Percentiles rank a stretch among this genome's conserved stretches.
Conservation (phyloP, 306 rosid genomes). For the Hylodesmum podocarpum region DNA sequence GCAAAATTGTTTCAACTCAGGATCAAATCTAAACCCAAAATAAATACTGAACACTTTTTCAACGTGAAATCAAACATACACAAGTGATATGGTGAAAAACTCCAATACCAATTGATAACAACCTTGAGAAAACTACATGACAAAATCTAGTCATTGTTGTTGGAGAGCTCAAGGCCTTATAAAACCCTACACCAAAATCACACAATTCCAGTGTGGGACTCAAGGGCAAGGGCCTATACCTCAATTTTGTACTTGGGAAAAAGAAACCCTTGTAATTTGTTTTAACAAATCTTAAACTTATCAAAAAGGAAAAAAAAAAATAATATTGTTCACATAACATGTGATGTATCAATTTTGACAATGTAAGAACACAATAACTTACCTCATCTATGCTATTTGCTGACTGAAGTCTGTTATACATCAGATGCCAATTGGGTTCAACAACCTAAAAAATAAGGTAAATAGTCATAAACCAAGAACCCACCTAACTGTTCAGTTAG, state of each 20-base stretch:
- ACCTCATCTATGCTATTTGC: constrained; percentile 98
- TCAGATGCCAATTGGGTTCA: constrained; percentile 96
- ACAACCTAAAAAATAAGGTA: constrained; percentile 63
- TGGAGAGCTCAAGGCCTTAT: not conserved
- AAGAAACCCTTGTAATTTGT: not conserved
- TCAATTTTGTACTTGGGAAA: not conserved
- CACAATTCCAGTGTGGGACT: not conserved
- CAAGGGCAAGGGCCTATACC: not conserved
- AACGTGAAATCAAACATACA: too few species aligned
- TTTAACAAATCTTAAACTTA: not conserved
- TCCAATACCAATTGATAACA: not conserved
- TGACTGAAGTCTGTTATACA: constrained; percentile 83
- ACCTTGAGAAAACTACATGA: not conserved
- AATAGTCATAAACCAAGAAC: constrained; percentile 14
- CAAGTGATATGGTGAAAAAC: not conserved
- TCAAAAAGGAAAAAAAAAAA: too few species aligned
- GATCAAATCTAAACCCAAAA: too few species aligned
- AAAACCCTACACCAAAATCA: not conserved
- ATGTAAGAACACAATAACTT: constrained; percentile 5
- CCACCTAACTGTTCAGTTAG: constrained; percentile 13
- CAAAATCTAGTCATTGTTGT: not conserved
- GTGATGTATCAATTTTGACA: constrained; percentile 12
- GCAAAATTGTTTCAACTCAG: too few species aligned
- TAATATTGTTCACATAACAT: constrained; percentile 1
- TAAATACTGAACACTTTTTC: too few species aligned